A percentile compares a stretch with the other conserved stretches of the same genome.
Evolutionary conservation across 2,329 filamentous ascomycete genomes (phyloP).

Genomic region (Allantophomopsis cytisporea): DNA sequence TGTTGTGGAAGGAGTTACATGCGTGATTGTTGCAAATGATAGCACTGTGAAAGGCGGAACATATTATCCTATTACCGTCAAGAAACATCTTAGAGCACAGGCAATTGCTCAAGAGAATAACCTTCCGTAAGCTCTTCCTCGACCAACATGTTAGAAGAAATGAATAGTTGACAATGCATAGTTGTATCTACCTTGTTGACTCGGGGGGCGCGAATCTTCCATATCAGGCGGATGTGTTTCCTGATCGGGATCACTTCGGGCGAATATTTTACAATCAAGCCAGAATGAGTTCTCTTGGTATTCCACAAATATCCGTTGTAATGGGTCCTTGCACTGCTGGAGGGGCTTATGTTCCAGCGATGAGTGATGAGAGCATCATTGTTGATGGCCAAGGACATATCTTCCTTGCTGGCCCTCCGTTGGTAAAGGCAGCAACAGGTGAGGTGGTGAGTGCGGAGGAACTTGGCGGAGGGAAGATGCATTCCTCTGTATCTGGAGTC

Average conservation of each 20-base stretch:
- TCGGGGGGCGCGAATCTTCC: constrained; percentile 91
- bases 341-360: constrained; percentile 89
- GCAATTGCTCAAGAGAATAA: constrained; percentile 82
- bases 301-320: constrained; percentile 87
- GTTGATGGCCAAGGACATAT: constrained; percentile 94
- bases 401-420: constrained; percentile 84
- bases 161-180: constrained; percentile 13
- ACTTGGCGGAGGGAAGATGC: constrained; percentile 77
- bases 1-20: constrained; percentile 78
- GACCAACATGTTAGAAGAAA: background rate
- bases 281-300: constrained; percentile 75
- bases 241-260: constrained; percentile 83
- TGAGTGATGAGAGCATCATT: constrained; percentile 97
- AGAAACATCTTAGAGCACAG: constrained; percentile 92
- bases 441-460: constrained; percentile 87
- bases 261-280: constrained; percentile 98
- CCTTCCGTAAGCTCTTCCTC: constrained; percentile 36
- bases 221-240: constrained; percentile 91
- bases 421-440: constrained; percentile 92
- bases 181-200: constrained; percentile 91
- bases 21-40: constrained; percentile 90
- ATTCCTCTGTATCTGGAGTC: constrained; percentile 83
- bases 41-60: constrained; percentile 96
- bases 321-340: constrained; percentile 97
- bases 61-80: constrained; percentile 94